Percentiles rank a stretch among this genome's conserved stretches.
Conservation (phyloP, 495 filamentous ascomycete species). For the Trichoderma reesei region DNA sequence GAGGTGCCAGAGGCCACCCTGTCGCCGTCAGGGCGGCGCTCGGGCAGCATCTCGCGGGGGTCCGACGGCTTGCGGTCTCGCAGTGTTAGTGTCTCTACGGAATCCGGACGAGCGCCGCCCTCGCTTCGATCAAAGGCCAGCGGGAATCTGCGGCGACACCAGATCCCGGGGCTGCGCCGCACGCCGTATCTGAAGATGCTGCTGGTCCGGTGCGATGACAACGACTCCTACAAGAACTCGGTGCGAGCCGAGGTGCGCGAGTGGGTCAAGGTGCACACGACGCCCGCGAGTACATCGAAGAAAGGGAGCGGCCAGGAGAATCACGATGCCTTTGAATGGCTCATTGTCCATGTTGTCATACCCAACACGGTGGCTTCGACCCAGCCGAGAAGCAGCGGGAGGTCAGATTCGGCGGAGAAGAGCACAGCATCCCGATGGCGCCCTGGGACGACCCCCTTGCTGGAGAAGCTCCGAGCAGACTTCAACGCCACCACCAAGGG, state of each 20-base stretch:
- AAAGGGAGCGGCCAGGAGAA: conserved; percentile 46
- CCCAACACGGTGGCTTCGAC: conserved; percentile 67
- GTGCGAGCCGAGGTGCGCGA: conserved; percentile 72
- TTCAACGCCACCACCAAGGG: conserved; percentile 82
- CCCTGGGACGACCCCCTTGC: conserved; percentile 63
- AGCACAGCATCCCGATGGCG: conserved; percentile 60
- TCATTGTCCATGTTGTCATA: conserved; percentile 83
- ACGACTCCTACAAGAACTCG: conserved; percentile 77
- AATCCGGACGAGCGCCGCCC: conserved; percentile 10
- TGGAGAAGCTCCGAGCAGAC: conserved; percentile 85
- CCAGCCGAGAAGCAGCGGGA: conserved; percentile 46
- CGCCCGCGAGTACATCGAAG: conserved; percentile 39
- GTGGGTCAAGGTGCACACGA: conserved; percentile 75
- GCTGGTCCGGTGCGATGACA: conserved; percentile 85
- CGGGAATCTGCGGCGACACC: conserved; percentile 62
- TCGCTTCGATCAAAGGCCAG: conserved; percentile 3
- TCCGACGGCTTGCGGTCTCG: conserved; percentile 46
- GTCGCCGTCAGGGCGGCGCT: conserved; percentile 30
- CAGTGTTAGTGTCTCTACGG: conserved; percentile 19
- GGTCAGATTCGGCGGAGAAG: conserved; percentile 30
- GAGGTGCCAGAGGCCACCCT: conserved; percentile 20
- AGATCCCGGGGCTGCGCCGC: conserved; percentile 87
- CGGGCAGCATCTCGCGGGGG: conserved; percentile 30
- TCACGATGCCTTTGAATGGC: conserved; percentile 97
- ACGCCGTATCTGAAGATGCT: conserved; percentile 92